Conservation (phyloP, 192 early-diverging fungal species). For the Kappamyces sp. region DNA sequence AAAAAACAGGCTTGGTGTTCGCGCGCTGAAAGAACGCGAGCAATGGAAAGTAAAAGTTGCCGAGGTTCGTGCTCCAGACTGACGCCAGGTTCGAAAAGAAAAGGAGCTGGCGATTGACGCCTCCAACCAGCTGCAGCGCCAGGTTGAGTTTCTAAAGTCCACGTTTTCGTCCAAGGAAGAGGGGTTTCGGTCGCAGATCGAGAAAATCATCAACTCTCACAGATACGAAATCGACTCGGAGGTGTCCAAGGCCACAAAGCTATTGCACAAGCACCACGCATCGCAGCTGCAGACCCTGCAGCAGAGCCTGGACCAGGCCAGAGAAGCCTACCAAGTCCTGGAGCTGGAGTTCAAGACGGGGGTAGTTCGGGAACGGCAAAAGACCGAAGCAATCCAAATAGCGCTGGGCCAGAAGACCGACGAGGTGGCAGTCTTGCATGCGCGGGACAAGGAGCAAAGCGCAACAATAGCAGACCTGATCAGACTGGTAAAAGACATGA, state of each 20-base stretch:
- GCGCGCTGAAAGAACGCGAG: slow-evolving; percentile 42
- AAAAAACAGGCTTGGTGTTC: slow-evolving; percentile 19
- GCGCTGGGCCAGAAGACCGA: slow-evolving; percentile 5
- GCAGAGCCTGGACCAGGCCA: slow-evolving; percentile 11
- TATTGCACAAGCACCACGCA: slow-evolving; percentile 19
- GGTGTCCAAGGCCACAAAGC: slow-evolving; percentile 19
- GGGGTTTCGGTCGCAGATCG: slow-evolving; percentile 21
- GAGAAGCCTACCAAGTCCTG: slow-evolving; percentile 28
- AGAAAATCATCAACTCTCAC: slow-evolving; percentile 22
- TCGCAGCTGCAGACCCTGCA: slow-evolving; percentile 28
- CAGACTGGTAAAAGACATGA: slow-evolving; percentile 18
- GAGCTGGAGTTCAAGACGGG: slow-evolving; percentile 37
- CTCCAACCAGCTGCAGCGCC: slow-evolving; percentile 31
- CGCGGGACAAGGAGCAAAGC: slow-evolving; percentile 42
- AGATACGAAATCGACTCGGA: slow-evolving; percentile 20
- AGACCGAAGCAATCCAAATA: neutral
- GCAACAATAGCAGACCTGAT: slow-evolving; percentile 30
- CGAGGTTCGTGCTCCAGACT: slow-evolving; percentile 17
- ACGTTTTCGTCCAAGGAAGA: slow-evolving; percentile 8
- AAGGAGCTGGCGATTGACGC: slow-evolving; percentile 26
- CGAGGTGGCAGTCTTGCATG: slow-evolving; percentile 15
- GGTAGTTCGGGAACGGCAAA: slow-evolving; percentile 24
- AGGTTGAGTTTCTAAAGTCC: slow-evolving; percentile 15
- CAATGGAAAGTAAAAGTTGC: slow-evolving; percentile 31
- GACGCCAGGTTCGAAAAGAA: slow-evolving; percentile 12